These are phyloP conservation scores for Grammothele lineata DNA, from an alignment of 768 basidiomycete species.

Conservation along the genomic window DNA sequence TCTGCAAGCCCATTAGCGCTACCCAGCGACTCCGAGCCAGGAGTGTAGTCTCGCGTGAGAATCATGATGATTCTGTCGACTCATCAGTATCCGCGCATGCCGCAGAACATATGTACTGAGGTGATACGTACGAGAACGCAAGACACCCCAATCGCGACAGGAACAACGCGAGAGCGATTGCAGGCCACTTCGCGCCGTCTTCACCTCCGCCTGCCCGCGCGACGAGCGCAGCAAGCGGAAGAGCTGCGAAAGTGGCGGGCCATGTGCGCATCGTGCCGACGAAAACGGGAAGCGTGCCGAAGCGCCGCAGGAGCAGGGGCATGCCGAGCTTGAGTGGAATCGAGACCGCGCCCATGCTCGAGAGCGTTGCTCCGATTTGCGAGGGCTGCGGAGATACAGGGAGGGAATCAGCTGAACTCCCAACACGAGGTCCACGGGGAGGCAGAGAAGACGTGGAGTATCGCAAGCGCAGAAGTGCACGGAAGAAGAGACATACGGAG, in stretches of 20 bases:
- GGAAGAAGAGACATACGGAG: constrained; percentile 41
- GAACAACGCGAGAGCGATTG: constrained; percentile 42
- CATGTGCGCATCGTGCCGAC: constrained; percentile 48
- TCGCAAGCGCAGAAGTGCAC: background rate
- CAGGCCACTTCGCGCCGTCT: constrained; percentile 49
- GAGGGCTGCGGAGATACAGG: constrained; percentile 33
- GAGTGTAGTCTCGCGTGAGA: constrained; percentile 27
- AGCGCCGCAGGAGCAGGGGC: constrained; percentile 47
- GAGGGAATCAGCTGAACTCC: too few relatives aligned
- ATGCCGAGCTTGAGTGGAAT: constrained; percentile 49
- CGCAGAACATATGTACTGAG: background rate
- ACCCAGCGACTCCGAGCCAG: constrained; percentile 24
- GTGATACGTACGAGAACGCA: constrained; percentile 47
- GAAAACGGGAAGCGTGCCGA: constrained; percentile 46
- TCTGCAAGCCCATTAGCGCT: constrained; percentile 31
- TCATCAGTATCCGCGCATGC: too few relatives aligned
- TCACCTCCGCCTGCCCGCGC: constrained; percentile 31
- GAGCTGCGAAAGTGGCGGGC: constrained; percentile 45
- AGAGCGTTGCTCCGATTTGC: constrained; percentile 57
- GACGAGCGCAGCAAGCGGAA: constrained; percentile 49
- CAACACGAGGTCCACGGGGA: too few relatives aligned
- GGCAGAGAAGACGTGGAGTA: too few relatives aligned
- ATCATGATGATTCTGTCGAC: constrained; percentile 28
- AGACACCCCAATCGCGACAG: constrained; percentile 43
- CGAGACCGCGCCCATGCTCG: constrained; percentile 47